These are phyloP conservation scores for Corinectria fuckeliana DNA, from an alignment of 2,329 filamentous ascomycete genomes.

Conservation along the genomic window DNA sequence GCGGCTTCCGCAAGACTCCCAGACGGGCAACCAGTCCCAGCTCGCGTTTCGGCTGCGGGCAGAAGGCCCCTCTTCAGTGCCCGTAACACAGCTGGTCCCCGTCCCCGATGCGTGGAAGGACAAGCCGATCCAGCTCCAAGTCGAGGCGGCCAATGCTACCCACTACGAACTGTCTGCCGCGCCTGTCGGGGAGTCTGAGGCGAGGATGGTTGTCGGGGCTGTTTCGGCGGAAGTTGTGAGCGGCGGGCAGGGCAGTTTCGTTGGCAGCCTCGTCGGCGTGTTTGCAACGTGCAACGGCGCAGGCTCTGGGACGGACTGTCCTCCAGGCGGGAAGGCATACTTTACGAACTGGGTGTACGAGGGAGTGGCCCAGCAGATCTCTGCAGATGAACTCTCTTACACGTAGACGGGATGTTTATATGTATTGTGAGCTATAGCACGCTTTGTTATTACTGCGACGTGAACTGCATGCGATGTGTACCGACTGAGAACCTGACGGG, in stretches of 20 bases:
- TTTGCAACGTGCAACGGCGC: conserved; percentile 26
- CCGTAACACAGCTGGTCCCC: conserved; percentile 1
- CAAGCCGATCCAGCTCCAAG: background rate
- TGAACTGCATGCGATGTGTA: too few relatives aligned
- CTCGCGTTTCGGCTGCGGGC: conserved; percentile 18
- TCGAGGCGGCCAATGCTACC: conserved; percentile 15
- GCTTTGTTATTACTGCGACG: background rate
- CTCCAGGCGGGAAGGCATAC: conserved; percentile 7
- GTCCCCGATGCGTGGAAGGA: conserved; percentile 19
- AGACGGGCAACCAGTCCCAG: background rate
- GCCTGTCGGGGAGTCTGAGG: background rate
- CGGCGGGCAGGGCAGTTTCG: conserved; percentile 11
- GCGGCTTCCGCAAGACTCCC: background rate
- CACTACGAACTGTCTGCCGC: conserved; percentile 19
- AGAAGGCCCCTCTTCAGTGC: background rate
- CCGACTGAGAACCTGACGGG: too few relatives aligned
- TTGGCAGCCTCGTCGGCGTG: conserved; percentile 21
- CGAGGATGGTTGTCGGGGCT: background rate
- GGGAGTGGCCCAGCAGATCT: conserved; percentile 17
- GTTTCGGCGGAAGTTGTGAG: conserved; percentile 21
- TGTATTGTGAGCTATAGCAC: too few relatives aligned
- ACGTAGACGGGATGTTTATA: too few relatives aligned
- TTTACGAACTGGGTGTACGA: conserved; percentile 20
- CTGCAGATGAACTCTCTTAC: background rate
- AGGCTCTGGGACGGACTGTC: conserved; percentile 14